A percentile compares a stretch with the other conserved stretches of the same genome.
These are phyloP conservation scores for Xylariaceae sp. DNA, from an alignment of 2,329 filamentous ascomycete genomes.

Conservation along the genomic window DNA sequence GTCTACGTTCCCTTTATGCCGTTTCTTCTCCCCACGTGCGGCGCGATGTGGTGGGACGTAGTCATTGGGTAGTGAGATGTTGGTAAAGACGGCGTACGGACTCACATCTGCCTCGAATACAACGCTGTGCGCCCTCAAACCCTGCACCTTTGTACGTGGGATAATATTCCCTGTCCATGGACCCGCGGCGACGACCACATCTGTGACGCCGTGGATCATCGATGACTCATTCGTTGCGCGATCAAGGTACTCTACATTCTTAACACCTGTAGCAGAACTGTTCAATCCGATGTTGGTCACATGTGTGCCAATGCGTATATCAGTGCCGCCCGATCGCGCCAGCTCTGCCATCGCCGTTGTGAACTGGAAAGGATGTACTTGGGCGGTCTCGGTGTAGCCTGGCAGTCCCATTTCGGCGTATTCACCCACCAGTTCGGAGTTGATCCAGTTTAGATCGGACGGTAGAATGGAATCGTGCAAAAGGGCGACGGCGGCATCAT, in stretches of 20 bases:
- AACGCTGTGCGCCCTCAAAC: slow-evolving; percentile 60
- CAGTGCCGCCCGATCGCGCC: slow-evolving; percentile 64
- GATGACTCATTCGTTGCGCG: slow-evolving; percentile 33
- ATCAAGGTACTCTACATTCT: slow-evolving; percentile 58
- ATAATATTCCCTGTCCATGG: slow-evolving; percentile 61
- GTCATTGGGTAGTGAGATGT: slow-evolving; percentile 67
- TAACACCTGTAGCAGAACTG: slow-evolving; percentile 46
- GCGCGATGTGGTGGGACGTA: slow-evolving; percentile 52
- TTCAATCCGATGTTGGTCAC: slow-evolving; percentile 62
- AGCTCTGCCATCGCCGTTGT: slow-evolving; percentile 79
- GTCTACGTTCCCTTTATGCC: slow-evolving; percentile 59
- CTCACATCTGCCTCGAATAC: slow-evolving; percentile 62
- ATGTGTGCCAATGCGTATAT: slow-evolving; percentile 60
- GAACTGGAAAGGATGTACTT: slow-evolving; percentile 90
- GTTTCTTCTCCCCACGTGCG: slow-evolving; percentile 42
- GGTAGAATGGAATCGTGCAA: slow-evolving; percentile 62
- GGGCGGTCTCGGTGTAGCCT: slow-evolving; percentile 73
- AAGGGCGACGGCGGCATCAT: slow-evolving; percentile 41
- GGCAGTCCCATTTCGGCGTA: slow-evolving; percentile 78
- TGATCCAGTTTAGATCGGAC: slow-evolving; percentile 79
- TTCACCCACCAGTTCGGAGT: slow-evolving; percentile 56
- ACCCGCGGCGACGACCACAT: slow-evolving; percentile 53
- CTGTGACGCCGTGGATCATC: slow-evolving; percentile 42
- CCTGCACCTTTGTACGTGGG: slow-evolving; percentile 53
- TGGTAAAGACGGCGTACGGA: slow-evolving; percentile 79